Percentiles rank a stretch among this genome's conserved stretches.
phyloP scores from a whole-genome alignment of 805 yeast species.

The Yamadazyma endophytica region DNA sequence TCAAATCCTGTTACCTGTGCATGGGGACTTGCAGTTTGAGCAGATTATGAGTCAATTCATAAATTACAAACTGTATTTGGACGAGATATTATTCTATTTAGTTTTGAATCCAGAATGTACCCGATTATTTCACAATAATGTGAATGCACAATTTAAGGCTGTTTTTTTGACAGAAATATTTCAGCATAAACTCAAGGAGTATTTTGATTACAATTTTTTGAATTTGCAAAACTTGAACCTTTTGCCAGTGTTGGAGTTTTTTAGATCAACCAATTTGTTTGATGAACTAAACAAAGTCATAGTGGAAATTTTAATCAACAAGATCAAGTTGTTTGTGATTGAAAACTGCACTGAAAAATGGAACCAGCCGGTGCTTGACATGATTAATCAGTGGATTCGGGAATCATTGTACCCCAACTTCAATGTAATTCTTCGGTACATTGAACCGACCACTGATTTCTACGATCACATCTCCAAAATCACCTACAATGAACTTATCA shows the following conservation, averaged over 20 bases:
- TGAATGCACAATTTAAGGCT: constrained; percentile 23
- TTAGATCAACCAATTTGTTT: constrained; percentile 18
- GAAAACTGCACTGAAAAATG: constrained; percentile 30
- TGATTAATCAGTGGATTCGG: constrained; percentile 35
- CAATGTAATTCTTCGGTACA: constrained; percentile 9
- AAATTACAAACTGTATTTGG: constrained; percentile 19
- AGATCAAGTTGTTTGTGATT: constrained; percentile 28
- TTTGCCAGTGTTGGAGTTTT: constrained; percentile 9
- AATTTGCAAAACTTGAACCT: constrained; percentile 1
- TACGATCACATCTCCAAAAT: constrained; percentile 27
- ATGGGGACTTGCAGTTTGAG: constrained; percentile 2
- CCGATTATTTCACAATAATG: constrained; percentile 22
- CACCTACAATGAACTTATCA: constrained; percentile 35
- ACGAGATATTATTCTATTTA: constrained; percentile 15
- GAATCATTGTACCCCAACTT: constrained; percentile 36
- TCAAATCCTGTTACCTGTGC: background rate
- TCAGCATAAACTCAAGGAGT: constrained; percentile 7
- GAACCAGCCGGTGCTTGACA: constrained; percentile 31
- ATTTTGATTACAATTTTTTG: constrained; percentile 9
- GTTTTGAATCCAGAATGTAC: constrained; percentile 17
- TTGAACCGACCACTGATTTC: constrained; percentile 15
- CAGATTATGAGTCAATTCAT: constrained; percentile 10
- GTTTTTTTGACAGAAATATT: constrained; percentile 10
- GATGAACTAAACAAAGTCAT: constrained; percentile 24
- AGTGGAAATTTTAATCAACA: constrained; percentile 32